Evolutionary conservation across 148 eudicot genomes (phyloP).

Genomic region (Polygonum aviculare): DNA sequence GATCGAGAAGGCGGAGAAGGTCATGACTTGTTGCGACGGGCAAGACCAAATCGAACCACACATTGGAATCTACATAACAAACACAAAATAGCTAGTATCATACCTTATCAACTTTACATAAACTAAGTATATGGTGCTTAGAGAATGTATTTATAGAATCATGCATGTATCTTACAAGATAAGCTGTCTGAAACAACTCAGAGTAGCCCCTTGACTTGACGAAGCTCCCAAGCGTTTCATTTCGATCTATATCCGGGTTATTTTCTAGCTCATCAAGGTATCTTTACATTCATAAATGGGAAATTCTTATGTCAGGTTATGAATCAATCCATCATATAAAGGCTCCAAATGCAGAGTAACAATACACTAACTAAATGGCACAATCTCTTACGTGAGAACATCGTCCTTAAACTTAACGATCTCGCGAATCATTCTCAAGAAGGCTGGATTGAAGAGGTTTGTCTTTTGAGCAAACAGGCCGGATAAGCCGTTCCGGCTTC

Average conservation of each 20-base stretch:
- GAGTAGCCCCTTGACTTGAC: conserved; percentile 68
- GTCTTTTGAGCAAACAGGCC: conserved; percentile 79
- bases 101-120: not conserved
- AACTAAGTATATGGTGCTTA: not conserved
- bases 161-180: conserved; percentile 49
- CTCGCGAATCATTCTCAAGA: conserved; percentile 80
- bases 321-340: not conserved
- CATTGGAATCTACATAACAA: conserved; percentile 53
- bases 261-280: conserved; percentile 75
- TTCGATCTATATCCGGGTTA: conserved; percentile 60
- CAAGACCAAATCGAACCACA: conserved; percentile 96
- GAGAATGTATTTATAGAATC: not conserved
- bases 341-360: not conserved
- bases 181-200: conserved; percentile 80
- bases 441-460: conserved; percentile 66
- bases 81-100: not conserved
- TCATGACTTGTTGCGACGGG: conserved; percentile 73
- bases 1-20: conserved; percentile 66
- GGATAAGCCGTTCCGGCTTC: conserved; percentile 69
- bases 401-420: conserved; percentile 68
- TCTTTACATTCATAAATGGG: conserved; percentile 25
- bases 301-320: not conserved
- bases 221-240: conserved; percentile 71
- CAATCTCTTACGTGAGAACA: conserved; percentile 37
- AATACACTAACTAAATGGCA: not conserved